Conservation (phyloP, 345 rosid genomes). For the Ceriops zippeliana region DNA sequence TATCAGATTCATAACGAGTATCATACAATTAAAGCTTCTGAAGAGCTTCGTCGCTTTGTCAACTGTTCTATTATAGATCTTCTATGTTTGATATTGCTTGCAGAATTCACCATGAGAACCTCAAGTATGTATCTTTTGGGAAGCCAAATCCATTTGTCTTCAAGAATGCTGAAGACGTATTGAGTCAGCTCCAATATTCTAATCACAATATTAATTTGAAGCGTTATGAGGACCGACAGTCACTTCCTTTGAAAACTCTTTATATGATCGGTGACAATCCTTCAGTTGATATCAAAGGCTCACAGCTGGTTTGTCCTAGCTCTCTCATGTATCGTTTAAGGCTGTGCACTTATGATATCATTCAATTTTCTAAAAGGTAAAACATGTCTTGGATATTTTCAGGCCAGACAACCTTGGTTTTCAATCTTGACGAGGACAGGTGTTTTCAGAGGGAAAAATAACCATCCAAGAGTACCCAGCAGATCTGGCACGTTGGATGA, state of each 20-base stretch:
- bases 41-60: background rate
- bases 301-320: conserved; percentile 19
- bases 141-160: background rate
- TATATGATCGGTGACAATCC: conserved; percentile 53
- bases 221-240: conserved; percentile 7
- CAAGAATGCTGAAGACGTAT: background rate
- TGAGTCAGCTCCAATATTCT: conserved; percentile 30
- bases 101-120: background rate
- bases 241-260: conserved; percentile 29
- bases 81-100: background rate
- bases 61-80: background rate
- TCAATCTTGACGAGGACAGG: conserved; percentile 48
- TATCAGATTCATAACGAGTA: background rate
- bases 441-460: conserved; percentile 35
- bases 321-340: background rate
- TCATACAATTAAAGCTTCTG: background rate
- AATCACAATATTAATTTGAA: conserved; percentile 1
- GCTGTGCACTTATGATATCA: background rate
- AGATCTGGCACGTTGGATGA: conserved; percentile 34
- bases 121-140: background rate
- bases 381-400: conserved; percentile 4
- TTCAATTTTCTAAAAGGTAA: too few species aligned
- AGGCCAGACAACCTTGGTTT: conserved; percentile 52
- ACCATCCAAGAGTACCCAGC: conserved; percentile 38
- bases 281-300: conserved; percentile 46